A percentile compares a stretch with the other conserved stretches of the same genome.
Evolutionary conservation across 345 rosid genomes (phyloP).

Genomic region (Ceriops zippeliana): DNA sequence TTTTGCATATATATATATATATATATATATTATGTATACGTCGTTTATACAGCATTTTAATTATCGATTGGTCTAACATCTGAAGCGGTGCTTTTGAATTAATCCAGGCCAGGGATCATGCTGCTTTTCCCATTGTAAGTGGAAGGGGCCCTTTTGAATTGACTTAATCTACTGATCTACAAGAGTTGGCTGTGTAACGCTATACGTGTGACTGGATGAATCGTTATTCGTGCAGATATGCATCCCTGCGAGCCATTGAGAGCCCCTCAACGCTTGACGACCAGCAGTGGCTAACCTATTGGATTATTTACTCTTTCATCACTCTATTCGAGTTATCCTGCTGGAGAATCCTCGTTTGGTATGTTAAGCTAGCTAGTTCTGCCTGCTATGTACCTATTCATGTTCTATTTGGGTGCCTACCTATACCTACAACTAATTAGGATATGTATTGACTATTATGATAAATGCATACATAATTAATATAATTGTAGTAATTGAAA

Average conservation of each 20-base stretch:
- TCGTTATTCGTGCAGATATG: conserved; percentile 42
- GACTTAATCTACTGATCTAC: not conserved
- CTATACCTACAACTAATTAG: too few species aligned
- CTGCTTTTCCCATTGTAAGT: conserved; percentile 2
- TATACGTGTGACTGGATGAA: too few species aligned
- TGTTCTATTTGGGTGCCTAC: too few species aligned
- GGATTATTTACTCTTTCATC: conserved; percentile 58
- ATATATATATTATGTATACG: too few species aligned
- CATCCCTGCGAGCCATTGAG: conserved; percentile 85
- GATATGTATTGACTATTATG: too few species aligned
- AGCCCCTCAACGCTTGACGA: conserved; percentile 79
- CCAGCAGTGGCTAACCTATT: conserved; percentile 81
- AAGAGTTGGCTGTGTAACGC: too few species aligned
- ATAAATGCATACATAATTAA: too few species aligned
- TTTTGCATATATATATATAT: too few species aligned
- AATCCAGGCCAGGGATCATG: not conserved
- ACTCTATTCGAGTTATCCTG: conserved; percentile 71
- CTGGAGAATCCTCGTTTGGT: conserved; percentile 74
- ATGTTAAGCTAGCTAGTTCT: not conserved
- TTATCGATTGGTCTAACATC: too few species aligned
- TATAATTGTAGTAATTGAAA: too few species aligned
- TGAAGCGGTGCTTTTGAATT: too few species aligned
- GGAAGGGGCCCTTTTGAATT: not conserved
- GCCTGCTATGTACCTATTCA: not conserved
- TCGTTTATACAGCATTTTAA: too few species aligned